Evolutionary conservation across 306 rosid species (phyloP).

Genomic region (Acacia confusa): DNA sequence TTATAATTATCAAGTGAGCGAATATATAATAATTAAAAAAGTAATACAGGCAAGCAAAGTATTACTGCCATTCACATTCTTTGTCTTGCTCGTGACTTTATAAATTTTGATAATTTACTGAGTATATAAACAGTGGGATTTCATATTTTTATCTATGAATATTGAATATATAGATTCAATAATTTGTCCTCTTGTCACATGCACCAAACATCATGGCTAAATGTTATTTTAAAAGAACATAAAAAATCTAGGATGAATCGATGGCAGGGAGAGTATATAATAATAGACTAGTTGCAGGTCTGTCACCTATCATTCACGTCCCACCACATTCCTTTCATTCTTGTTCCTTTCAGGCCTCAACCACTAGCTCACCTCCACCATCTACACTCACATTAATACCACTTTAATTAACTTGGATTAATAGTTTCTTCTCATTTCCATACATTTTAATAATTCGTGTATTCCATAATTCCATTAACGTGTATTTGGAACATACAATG

Average conservation of each 20-base stretch:
- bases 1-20: too few species aligned
- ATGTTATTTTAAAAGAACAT: neutral
- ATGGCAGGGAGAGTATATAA: neutral
- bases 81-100: too few species aligned
- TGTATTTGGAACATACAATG: neutral
- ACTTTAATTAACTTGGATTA: neutral
- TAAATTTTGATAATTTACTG: too few species aligned
- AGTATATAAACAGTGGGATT: neutral
- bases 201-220: neutral
- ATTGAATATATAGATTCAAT: neutral
- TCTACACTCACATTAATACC: neutral
- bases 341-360: neutral
- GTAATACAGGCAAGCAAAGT: too few species aligned
- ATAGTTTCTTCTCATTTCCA: neutral
- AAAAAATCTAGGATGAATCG: neutral
- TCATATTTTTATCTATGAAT: neutral
- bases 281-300: neutral
- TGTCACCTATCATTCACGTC: neutral
- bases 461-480: neutral
- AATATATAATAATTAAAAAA: too few species aligned
- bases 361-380: neutral
- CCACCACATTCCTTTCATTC: slow-evolving; percentile 2
- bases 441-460: neutral
- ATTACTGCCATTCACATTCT: too few species aligned
- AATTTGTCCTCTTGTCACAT: neutral